A percentile compares a stretch with the other conserved stretches of the same genome.
These are phyloP conservation scores for Balansia obtecta DNA, from an alignment of 2,329 filamentous ascomycete genomes.

Conservation along the genomic window DNA sequence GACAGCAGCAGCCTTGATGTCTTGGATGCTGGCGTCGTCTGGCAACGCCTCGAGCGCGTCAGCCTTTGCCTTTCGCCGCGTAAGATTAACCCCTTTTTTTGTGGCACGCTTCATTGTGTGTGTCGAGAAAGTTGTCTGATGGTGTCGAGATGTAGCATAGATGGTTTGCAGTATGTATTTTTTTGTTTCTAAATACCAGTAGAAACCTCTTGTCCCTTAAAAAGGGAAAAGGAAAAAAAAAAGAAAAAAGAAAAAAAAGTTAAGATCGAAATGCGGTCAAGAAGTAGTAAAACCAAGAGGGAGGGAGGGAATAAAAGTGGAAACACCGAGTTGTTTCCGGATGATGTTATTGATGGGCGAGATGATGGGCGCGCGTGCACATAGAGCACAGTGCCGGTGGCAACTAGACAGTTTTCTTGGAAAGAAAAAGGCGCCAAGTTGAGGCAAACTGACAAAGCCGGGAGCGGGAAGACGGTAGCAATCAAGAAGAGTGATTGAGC, in stretches of 20 bases:
- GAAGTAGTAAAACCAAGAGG: background rate
- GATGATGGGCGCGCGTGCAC: background rate
- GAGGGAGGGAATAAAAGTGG: background rate
- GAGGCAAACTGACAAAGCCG: background rate
- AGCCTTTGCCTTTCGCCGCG: conserved; percentile 21
- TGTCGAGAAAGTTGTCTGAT: background rate
- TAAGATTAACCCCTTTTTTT: conserved; percentile 18
- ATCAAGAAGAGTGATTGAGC: conserved; percentile 2
- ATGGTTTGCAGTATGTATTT: background rate
- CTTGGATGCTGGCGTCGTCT: conserved; percentile 21
- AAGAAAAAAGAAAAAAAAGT: too few relatives aligned
- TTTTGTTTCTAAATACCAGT: background rate
- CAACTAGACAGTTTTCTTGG: background rate
- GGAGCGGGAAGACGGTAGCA: conserved; percentile 6
- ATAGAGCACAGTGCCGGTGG: background rate
- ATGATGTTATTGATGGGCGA: background rate
- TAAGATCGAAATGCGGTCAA: background rate
- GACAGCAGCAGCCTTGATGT: conserved; percentile 24
- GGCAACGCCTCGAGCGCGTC: conserved; percentile 24
- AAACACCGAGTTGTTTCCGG: background rate
- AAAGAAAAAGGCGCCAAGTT: background rate
- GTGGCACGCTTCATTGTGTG: conserved; percentile 11
- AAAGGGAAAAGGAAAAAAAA: too few relatives aligned
- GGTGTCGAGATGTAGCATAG: background rate
- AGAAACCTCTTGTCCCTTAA: background rate